Evolutionary conservation across 208 protist genomes (phyloP), one percentile per base, ranked within the genome.

Genomic region (Angomonas deanei): DNA sequence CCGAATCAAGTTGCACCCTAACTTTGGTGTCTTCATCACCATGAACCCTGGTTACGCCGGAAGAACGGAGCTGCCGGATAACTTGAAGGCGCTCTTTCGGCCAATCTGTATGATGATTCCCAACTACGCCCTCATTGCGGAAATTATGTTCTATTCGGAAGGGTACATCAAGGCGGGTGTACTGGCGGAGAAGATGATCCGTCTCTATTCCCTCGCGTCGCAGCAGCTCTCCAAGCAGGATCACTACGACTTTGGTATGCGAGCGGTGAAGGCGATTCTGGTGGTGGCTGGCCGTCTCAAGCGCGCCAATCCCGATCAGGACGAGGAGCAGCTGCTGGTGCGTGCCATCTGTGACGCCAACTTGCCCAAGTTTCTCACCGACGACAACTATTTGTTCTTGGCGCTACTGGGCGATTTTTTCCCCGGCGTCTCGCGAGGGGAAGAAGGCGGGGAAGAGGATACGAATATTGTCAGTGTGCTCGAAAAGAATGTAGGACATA

Each of bases 21-120:
- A 97, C 69, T 96, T 97, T 70, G 93, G 94, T 67, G 92, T 98
- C 19, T 98, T 97, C 76, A 97, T 99, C 74, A 99, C 96, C 31
- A 98, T 98, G 97, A 98, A 98, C 69, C 97, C 97, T 24, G 97
- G 97, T 49, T 99, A 99, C 78, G 94, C 97, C 39, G 97, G 97
- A 0, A 87, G 97, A 60, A 97, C 92, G 8, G 96, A 98, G 71
- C 83, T 99, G 50, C 97, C 97, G 0, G 97, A 99, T 76, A 98
- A 98, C 73, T 63, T 99, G 4, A 98, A 98, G 81, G 90, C 91
- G 10, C 69, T 98, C 17, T 98, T 98, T 74, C 88, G 96, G 11
- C 97, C 96, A 4, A 94, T 98, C 31, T 96, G 96, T 66, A 98
- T 99, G 91, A 97, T 98, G 83, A 96, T 98, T 57, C 97, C 97